Evolutionary conservation across 345 rosid genomes (phyloP).

Genomic region (Triadica sebifera): DNA sequence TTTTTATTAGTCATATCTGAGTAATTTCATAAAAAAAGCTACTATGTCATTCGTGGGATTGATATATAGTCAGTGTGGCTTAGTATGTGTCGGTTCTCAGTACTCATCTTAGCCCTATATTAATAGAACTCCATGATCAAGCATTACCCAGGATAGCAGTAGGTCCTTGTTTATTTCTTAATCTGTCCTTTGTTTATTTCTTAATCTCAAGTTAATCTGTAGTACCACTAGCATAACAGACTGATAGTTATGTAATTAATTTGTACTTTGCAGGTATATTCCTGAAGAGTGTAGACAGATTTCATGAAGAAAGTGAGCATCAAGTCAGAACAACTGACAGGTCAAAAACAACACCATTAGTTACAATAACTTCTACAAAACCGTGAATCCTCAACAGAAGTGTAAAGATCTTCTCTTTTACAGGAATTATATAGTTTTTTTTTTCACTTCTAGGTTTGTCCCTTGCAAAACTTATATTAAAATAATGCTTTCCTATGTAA

Average conservation of each 20-base stretch:
- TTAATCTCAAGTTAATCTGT: too few relatives aligned
- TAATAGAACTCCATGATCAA: neutral
- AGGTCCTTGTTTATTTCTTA: neutral
- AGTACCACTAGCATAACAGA: neutral
- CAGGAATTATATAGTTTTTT: neutral
- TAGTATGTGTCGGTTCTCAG: too few relatives aligned
- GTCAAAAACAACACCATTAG: conserved; percentile 52
- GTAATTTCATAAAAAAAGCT: neutral
- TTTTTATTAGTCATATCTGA: neutral
- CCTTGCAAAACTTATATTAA: neutral
- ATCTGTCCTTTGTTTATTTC: neutral
- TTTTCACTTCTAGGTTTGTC: neutral
- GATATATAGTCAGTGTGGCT: neutral
- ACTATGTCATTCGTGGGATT: neutral
- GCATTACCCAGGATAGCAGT: neutral
- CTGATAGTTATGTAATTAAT: neutral
- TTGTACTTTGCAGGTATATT: conserved; percentile 56
- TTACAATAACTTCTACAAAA: conserved; percentile 24
- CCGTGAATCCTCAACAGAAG: conserved; percentile 9
- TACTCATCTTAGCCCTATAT: neutral
- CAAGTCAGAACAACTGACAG: conserved; percentile 28
- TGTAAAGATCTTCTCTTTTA: neutral
- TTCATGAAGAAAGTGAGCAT: conserved; percentile 53
- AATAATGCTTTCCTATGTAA: neutral
- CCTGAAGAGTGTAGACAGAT: conserved; percentile 65